Base-by-base conservation (phyloP, 1,284 basidiomycete species). In the Trichosporon sp. region DNA sequence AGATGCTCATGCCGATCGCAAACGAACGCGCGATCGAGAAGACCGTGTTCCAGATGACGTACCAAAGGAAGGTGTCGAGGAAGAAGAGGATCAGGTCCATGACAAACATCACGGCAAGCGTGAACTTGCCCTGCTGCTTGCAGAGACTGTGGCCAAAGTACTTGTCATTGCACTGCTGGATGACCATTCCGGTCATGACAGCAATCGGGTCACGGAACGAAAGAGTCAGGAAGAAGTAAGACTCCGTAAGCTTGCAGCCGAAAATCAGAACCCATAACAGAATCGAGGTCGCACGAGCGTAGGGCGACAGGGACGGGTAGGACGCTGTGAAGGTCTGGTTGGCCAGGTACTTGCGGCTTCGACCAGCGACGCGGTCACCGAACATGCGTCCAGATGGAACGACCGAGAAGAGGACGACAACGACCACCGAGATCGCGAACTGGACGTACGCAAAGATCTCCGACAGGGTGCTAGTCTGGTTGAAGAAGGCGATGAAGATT, bases 41-140 rank as follows among this genome's bases (percentile, higher is more conserved):
- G 63, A 95, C 90, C 9, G 92, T 95, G 80, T 95, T 95, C 94
- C 94, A 97, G 74, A 97, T 96, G 70, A 84, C 83, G 66, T 81
- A 95, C 94, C 94, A 97, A 44, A 97, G 82, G 88, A 95, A 97
- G 6, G 94, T 97, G 82, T 97, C 93, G 78, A 97, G 84, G 86
- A 96, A 97, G 86, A 92, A 97, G 59, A 96, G 85, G 57, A 89
- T 87, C 44, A 96, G 81, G 77, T 96, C 93, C 93, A 96, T 95
- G 81, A 94, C 81, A 78, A 92, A 96, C 94, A 96, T 97, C 82
- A 95, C 90, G 63, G 94, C 86, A 69, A 97, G 82, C 13, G 94
- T 90, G 81, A 96, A 96, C 7, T 89, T 89, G 1, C 92, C 90
- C 70, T 97, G 94, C 75, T 96, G 92, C 58, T 83, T 82, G 80